Percentiles rank a stretch among this genome's conserved stretches.
phyloP scores from a whole-genome alignment of 202 grass and related monocot species.

The Thinopyrum obtusiflorum region DNA sequence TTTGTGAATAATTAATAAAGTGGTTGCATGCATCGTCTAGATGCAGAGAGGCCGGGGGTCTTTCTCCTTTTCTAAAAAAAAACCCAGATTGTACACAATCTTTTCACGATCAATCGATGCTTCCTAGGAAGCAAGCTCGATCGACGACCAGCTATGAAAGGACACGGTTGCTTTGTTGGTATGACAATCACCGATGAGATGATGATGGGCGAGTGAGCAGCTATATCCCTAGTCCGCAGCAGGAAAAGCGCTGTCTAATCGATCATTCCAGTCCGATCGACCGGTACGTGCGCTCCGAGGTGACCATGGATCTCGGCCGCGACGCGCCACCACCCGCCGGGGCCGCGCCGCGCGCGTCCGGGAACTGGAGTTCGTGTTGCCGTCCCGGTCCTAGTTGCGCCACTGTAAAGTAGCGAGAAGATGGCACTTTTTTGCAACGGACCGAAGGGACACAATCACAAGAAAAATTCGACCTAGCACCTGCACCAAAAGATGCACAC shows the following conservation, averaged over 20 bases:
- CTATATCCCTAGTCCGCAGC: neutral
- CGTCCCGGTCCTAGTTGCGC: neutral
- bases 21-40: too few relatives aligned
- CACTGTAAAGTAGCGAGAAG: neutral
- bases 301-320: neutral
- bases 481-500: neutral
- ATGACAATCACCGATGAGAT: too few relatives aligned
- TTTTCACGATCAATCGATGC: too few relatives aligned
- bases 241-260: neutral
- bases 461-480: neutral
- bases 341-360: neutral
- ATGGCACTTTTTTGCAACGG: neutral
- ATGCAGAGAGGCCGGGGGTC: too few relatives aligned
- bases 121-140: too few relatives aligned
- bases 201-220: too few relatives aligned
- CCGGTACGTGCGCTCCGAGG: neutral
- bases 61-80: too few relatives aligned
- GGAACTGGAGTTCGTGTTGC: neutral
- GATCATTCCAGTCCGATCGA: neutral
- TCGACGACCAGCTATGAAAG: too few relatives aligned
- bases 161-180: too few relatives aligned
- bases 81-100: too few relatives aligned
- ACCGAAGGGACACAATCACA: neutral
- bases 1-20: too few relatives aligned
- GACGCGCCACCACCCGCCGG: constrained; percentile 4